Evolutionary conservation across 2,329 filamentous ascomycete species (phyloP).

Genomic region (Ceratocystis ficicola): DNA sequence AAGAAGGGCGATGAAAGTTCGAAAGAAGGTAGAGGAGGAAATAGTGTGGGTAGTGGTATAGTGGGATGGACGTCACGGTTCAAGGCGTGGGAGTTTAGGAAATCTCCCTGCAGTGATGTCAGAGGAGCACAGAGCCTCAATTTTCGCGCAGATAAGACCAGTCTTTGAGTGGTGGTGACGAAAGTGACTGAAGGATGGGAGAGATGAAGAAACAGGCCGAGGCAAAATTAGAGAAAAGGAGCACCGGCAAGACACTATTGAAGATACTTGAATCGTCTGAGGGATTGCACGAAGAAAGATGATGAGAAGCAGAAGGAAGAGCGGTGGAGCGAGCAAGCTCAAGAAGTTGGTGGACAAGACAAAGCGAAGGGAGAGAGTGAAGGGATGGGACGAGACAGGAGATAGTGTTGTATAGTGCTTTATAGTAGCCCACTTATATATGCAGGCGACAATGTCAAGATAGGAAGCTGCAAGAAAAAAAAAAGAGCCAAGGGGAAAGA

Average conservation of each 20-base stretch:
- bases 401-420: neutral
- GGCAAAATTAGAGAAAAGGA: neutral
- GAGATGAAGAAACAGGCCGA: neutral
- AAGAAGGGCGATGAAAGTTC: neutral
- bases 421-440: conserved; percentile 11
- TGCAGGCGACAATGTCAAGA: conserved; percentile 5
- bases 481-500: neutral
- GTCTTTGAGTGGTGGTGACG: neutral
- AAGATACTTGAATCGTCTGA: neutral
- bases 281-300: neutral
- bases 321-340: neutral
- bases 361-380: neutral
- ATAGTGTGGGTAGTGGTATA: neutral
- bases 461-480: conserved; percentile 1
- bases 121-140: conserved; percentile 12
- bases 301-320: neutral
- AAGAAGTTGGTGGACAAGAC: neutral
- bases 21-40: neutral
- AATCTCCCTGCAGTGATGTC: conserved; percentile 12
- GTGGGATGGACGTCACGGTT: neutral
- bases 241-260: neutral
- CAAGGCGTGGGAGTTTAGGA: neutral
- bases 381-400: neutral
- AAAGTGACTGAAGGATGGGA: neutral
- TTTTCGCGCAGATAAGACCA: neutral